Evolutionary conservation across 306 rosid genomes (phyloP).

Genomic region (Gleditsia sinensis): DNA sequence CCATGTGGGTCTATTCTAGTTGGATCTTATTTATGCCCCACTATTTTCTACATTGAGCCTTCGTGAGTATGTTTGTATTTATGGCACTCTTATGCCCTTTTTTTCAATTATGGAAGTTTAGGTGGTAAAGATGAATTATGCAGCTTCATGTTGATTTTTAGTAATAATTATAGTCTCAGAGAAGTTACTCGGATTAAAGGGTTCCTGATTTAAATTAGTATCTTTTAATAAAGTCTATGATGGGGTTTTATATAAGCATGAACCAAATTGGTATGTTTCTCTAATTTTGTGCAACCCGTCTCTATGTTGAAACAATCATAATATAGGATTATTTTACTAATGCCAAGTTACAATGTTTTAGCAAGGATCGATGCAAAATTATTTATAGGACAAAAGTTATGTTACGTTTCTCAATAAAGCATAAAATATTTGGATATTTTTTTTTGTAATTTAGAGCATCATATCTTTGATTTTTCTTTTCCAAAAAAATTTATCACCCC

Average conservation of each 20-base stretch:
- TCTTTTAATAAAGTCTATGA: neutral
- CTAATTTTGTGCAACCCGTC: neutral
- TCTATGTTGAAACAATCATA: neutral
- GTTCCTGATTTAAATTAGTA: neutral
- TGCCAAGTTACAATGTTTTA: too few relatives aligned
- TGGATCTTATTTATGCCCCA: slow-evolving; percentile 28
- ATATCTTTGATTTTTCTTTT: too few relatives aligned
- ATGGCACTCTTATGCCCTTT: neutral
- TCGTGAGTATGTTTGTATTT: neutral
- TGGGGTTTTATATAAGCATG: neutral
- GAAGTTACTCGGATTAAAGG: neutral
- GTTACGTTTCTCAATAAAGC: too few relatives aligned
- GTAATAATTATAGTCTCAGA: neutral
- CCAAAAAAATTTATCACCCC: too few relatives aligned
- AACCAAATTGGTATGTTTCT: neutral
- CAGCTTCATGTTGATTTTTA: neutral
- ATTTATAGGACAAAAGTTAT: too few relatives aligned
- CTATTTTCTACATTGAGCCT: neutral
- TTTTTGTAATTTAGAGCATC: too few relatives aligned
- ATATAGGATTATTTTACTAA: too few relatives aligned
- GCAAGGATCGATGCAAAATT: too few relatives aligned
- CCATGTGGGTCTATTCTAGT: slow-evolving; percentile 23
- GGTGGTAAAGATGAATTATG: neutral
- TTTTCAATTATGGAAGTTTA: neutral
- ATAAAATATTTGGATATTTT: too few relatives aligned